Percentiles rank a stretch among this genome's conserved stretches.
These are phyloP conservation scores for Conticribra guillardii DNA, from an alignment of 108 stramenopile genomes.

Conservation along the genomic window DNA sequence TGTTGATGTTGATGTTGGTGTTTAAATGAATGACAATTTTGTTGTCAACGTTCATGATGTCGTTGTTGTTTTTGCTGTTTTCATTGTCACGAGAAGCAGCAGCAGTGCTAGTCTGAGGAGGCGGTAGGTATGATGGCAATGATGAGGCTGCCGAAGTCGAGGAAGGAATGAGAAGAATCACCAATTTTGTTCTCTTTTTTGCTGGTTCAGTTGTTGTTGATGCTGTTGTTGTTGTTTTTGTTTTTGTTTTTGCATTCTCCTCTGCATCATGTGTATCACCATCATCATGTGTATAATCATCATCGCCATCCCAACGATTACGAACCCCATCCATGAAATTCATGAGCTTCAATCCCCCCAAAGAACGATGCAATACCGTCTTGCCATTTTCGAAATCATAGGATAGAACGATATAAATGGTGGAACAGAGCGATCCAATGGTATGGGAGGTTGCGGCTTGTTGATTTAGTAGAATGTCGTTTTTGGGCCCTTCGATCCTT, in stretches of 20 bases:
- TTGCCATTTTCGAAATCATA: slow-evolving; percentile 38
- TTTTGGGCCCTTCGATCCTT: neutral
- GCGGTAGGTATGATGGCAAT: neutral
- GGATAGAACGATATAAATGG: slow-evolving; percentile 22
- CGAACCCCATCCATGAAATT: slow-evolving; percentile 27
- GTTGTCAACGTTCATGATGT: too few relatives aligned
- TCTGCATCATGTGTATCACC: neutral
- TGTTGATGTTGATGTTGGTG: neutral
- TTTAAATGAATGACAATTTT: neutral
- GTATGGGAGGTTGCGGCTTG: slow-evolving; percentile 26
- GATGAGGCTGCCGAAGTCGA: neutral
- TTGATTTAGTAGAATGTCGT: slow-evolving; percentile 9
- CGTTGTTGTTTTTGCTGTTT: too few relatives aligned
- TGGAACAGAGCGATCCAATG: slow-evolving; percentile 28
- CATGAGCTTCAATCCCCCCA: slow-evolving; percentile 34
- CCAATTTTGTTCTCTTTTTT: neutral
- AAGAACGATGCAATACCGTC: slow-evolving; percentile 41
- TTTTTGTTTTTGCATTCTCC: too few relatives aligned
- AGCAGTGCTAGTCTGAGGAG: too few relatives aligned
- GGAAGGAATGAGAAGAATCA: neutral
- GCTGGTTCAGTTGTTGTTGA: too few relatives aligned
- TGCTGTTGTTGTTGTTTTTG: too few relatives aligned
- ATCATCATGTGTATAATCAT: neutral
- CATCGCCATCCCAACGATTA: slow-evolving; percentile 14
- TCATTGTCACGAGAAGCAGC: too few relatives aligned